Evolutionary conservation across 2,329 filamentous ascomycete genomes (phyloP).

Genomic region (Fonsecaea pedrosoi): DNA sequence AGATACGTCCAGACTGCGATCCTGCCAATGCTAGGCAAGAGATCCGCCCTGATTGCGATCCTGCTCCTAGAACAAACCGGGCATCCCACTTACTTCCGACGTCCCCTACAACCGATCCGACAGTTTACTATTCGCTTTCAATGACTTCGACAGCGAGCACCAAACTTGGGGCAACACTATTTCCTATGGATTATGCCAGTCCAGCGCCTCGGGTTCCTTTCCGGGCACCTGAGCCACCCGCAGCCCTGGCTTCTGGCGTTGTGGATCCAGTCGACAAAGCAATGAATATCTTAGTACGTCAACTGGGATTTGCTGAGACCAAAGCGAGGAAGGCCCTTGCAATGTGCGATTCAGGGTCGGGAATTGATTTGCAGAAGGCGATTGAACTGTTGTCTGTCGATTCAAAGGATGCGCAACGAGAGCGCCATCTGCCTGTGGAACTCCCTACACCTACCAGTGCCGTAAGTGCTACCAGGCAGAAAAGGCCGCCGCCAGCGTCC

Average conservation of each 20-base stretch:
- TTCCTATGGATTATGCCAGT: conserved; percentile 37
- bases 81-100: conserved; percentile 26
- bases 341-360: conserved; percentile 66
- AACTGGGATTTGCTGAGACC: conserved; percentile 64
- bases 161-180: conserved; percentile 37
- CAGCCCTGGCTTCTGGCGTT: conserved; percentile 41
- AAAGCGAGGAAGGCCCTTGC: conserved; percentile 64
- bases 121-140: conserved; percentile 35
- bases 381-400: conserved; percentile 57
- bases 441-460: conserved; percentile 33
- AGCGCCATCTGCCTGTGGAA: conserved; percentile 36
- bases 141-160: conserved; percentile 37
- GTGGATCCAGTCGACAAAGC: conserved; percentile 64
- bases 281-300: conserved; percentile 61
- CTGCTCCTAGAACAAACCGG: conserved; percentile 9
- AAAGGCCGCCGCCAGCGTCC: conserved; percentile 20
- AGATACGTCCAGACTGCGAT: conserved; percentile 30
- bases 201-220: conserved; percentile 32
- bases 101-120: conserved; percentile 36
- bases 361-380: conserved; percentile 63
- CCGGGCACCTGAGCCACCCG: conserved; percentile 21
- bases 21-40: conserved; percentile 19
- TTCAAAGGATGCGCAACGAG: conserved; percentile 48
- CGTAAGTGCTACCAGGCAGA: conserved; percentile 12
- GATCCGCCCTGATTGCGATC: conserved; percentile 27